Base-by-base conservation (phyloP, 2,329 filamentous ascomycete species). In the Periconia sp. region DNA sequence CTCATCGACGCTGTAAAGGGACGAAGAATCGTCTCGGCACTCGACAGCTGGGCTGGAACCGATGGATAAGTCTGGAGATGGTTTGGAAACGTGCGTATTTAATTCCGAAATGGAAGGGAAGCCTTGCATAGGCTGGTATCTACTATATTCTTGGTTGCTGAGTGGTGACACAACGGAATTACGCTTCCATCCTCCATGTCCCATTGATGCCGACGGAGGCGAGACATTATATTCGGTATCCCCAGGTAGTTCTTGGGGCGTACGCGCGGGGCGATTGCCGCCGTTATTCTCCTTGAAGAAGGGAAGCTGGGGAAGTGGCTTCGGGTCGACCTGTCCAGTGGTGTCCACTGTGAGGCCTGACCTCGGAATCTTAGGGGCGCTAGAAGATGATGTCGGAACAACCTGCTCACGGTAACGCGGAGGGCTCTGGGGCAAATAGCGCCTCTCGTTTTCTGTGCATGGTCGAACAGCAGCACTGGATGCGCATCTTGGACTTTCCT, bases 281-380 rank as follows among this genome's bases (percentile, higher is more conserved):
- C 46, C 55, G 40, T 60, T 45, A 45, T 57, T 55, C 31, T 47
- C 56, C 19, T 44, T n/a, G 55, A 72, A 70, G 51, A 65, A 64
- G 18, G 69, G 64, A 44, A 58, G 60, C 48, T 63, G 56, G 17
- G 69, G 70, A 33, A 70, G 67, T 42, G 65, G 67, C 53, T 55
- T 55, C 23, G 65, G 62, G 51, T 70, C 59, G 33, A 58, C 62
- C 49, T 61, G 61, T 49, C 65, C 64, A 48, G 57, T 61, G 31
- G 73, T 75, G 42, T 73, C 61, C 18, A 74, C 67, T 56, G 73
- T 68, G 50, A 75, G 74, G 56, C 61, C 64, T 17, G 69, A 69
- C 51, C 61, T 68, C 27, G 62, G 60, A 47, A 43, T 58, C 50
- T 54, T 66, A 33, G 60, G 52, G 44, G 57, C 42, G 43, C 52